Conservation (phyloP, 805 yeast species). For the Metahyphopichia silvanorum region DNA sequence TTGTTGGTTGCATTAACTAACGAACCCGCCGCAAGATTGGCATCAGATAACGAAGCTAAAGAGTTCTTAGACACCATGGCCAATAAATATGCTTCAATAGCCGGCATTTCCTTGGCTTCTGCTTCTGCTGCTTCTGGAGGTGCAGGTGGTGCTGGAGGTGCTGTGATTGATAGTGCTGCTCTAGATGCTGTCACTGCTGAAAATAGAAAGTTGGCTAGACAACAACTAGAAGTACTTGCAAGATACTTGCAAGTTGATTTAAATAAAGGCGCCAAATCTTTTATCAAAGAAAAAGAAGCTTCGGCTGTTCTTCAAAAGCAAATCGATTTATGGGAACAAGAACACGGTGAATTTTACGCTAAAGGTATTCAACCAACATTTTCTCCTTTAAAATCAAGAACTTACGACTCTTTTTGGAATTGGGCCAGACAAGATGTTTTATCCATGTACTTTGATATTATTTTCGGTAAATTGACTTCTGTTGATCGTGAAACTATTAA, state of each 20-base stretch:
- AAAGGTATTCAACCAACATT: slow-evolving; percentile 88
- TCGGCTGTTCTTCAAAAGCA: slow-evolving; percentile 80
- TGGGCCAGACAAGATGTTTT: slow-evolving; percentile 99
- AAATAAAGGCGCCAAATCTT: slow-evolving; percentile 84
- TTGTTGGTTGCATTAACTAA: slow-evolving; percentile 77
- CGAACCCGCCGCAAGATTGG: slow-evolving; percentile 91
- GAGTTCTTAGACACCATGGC: slow-evolving; percentile 79
- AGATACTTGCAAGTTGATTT: slow-evolving; percentile 91
- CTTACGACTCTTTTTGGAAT: slow-evolving; percentile 97
- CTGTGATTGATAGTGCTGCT: slow-evolving; percentile 92
- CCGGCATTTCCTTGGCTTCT: slow-evolving; percentile 73
- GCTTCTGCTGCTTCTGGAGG: slow-evolving; percentile 60
- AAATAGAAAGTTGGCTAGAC: slow-evolving; percentile 66
- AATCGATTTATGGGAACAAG: slow-evolving; percentile 83
- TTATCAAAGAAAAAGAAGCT: slow-evolving; percentile 80
- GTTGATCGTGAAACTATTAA: slow-evolving; percentile 95
- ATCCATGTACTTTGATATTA: slow-evolving; percentile 90
- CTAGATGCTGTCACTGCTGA: slow-evolving; percentile 77
- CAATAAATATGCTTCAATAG: slow-evolving; percentile 78
- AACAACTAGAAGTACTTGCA: slow-evolving; percentile 87
- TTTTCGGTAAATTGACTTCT: slow-evolving; percentile 86
- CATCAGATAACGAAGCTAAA: slow-evolving; percentile 85
- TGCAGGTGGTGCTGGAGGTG: slow-evolving; percentile 70
- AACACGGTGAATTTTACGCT: slow-evolving; percentile 88
- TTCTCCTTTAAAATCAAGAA: slow-evolving; percentile 90